These are phyloP conservation scores for Endotrypanum monterogeii DNA, from an alignment of 208 protist species.

Conservation along the genomic window DNA sequence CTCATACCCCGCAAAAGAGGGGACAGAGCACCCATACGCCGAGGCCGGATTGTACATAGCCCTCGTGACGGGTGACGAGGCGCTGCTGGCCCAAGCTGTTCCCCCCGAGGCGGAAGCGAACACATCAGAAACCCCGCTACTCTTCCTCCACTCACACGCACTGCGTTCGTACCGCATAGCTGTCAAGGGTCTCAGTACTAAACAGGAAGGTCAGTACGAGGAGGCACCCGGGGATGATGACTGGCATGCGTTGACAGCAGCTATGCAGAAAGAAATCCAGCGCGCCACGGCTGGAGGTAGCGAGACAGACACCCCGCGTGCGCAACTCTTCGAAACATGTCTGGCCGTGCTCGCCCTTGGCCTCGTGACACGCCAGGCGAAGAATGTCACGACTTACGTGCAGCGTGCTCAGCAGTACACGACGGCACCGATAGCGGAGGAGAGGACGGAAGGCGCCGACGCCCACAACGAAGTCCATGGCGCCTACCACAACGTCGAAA, in stretches of 20 bases:
- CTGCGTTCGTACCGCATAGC: slow-evolving; percentile 12
- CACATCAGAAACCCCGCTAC: background rate
- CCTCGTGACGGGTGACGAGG: slow-evolving; percentile 14
- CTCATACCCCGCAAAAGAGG: background rate
- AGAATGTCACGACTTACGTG: slow-evolving; percentile 18
- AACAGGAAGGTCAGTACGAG: background rate
- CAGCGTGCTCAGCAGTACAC: slow-evolving; percentile 4
- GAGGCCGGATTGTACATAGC: slow-evolving; percentile 26
- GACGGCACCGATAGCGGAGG: background rate
- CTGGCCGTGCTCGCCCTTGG: slow-evolving; percentile 15
- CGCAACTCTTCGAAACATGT: slow-evolving; percentile 10
- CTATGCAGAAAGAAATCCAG: background rate
- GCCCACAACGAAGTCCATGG: background rate
- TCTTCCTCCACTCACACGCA: background rate
- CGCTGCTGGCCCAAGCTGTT: slow-evolving; percentile 16
- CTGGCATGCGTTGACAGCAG: slow-evolving; percentile 6
- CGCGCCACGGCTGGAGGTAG: background rate
- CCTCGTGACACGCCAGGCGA: slow-evolving; percentile 6
- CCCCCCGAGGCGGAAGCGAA: slow-evolving; percentile 1
- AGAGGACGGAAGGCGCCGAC: background rate
- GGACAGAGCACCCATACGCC: slow-evolving; percentile 2
- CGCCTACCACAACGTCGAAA: background rate
- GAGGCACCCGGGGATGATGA: slow-evolving; percentile 8
- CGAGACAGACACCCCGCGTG: background rate
- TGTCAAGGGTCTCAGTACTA: background rate